Evolutionary conservation across 768 basidiomycete species (phyloP), one percentile per base, ranked within the genome.

Genomic region (Lentinula aciculospora): DNA sequence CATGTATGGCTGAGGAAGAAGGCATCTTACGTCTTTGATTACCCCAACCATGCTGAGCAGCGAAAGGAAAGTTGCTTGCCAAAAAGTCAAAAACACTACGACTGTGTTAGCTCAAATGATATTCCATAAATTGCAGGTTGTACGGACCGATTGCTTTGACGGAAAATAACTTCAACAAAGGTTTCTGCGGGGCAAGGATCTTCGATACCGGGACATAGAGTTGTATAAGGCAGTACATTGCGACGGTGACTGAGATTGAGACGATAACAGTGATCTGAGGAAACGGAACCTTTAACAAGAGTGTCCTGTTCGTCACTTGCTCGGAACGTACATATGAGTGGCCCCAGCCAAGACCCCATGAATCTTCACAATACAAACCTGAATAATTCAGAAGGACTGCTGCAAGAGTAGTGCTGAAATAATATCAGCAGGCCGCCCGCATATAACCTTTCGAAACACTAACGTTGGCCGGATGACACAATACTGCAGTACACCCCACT

Each of bases 151-250:
- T 85, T 55, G 85, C 84, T 67, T 91, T 92, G 62, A 90, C 74
- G 9, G 87, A 77, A 62, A 90, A 80, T 8, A 90, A 69, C 67
- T 89, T 88, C 19, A 89, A 68, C 15, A 90, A 64, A 2, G 88
- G 89, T 49, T 77, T 76, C 54, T 82, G 80, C 0, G 78, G 80
- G 9, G 76, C 71, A n/a, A 92, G 72, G 44, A 81, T 72, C 12
- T 68, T 69, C 6, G 82, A 69, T 15, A 90, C 75, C 0, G 81
- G 69, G 7, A 88, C 61, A 63, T 88, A 89, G 17, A 92, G 71
- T 66, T 91, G 89, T 21, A 92, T 71, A 58, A 88, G 68, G 66
- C 86, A 88, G 67, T 88, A 92, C 88, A 90, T 89, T 31, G 88
- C 86, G 54, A 90, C 66, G 0, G 87, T 80, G 17, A 92, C 88